Evolutionary conservation across 2,329 filamentous ascomycete species (phyloP).

Genomic region (Biscogniauxia marginata): DNA sequence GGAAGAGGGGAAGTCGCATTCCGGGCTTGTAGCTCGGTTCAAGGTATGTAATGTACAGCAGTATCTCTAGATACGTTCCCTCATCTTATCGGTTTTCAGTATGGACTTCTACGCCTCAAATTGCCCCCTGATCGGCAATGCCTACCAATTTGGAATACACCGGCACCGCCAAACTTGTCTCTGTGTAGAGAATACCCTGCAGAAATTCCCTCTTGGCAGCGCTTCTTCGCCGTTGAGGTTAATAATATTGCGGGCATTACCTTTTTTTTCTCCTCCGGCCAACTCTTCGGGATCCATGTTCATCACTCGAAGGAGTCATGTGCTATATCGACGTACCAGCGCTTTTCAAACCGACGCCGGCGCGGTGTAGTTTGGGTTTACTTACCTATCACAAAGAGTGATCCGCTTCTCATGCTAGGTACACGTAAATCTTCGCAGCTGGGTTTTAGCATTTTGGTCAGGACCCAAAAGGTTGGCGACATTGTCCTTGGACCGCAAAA

Average conservation of each 20-base stretch:
- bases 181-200: slow-evolving; percentile 2
- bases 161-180: slow-evolving; percentile 6
- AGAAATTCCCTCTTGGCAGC: not conserved
- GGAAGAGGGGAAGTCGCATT: slow-evolving; percentile 1
- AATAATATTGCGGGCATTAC: slow-evolving; percentile 6
- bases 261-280: slow-evolving; percentile 8
- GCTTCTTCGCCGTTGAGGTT: slow-evolving; percentile 7
- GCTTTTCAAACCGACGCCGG: not conserved
- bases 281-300: slow-evolving; percentile 5
- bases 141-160: slow-evolving; percentile 9
- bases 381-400: slow-evolving; percentile 5
- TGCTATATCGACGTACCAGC: slow-evolving; percentile 2
- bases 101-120: slow-evolving; percentile 4
- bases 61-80: not conserved
- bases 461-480: slow-evolving; percentile 4
- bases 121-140: not conserved
- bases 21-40: slow-evolving; percentile 1
- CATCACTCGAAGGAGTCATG: slow-evolving; percentile 3
- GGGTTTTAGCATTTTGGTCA: slow-evolving; percentile 4
- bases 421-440: not conserved
- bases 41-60: slow-evolving; percentile 3
- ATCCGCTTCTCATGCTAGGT: slow-evolving; percentile 5
- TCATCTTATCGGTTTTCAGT: not conserved
- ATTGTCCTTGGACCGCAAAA: slow-evolving; percentile 2
- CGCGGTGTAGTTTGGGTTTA: slow-evolving; percentile 6